Base-by-base conservation (phyloP, 768 basidiomycete genomes). In the Lactarius akahatsu region DNA sequence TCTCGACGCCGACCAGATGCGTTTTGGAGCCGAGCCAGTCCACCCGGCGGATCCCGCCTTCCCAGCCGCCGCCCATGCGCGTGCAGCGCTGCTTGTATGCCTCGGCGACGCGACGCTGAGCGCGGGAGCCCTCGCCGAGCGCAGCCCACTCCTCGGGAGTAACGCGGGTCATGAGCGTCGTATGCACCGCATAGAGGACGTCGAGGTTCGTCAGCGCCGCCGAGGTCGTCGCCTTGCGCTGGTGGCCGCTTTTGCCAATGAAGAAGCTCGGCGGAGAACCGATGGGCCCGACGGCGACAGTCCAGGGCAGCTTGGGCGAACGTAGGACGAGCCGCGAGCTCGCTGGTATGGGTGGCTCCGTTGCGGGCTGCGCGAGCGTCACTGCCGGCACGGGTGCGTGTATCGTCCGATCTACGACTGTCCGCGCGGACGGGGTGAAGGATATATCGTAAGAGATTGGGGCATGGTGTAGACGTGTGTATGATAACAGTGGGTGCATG, bases 11-110 rank as follows among this genome's bases (percentile, higher is more conserved):
- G 38, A 85, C 78, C 43, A 90, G 73, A 56, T 79, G 76, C 38
- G 84, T 86, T 72, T 86, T 88, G 38, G 82, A 80, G 23, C 84
- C 84, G 55, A 90, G 77, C 81, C 85, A 89, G 76, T 90, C 88
- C 16, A 89, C 74, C 59, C 88, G 77, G 56, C 86, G 80, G 34
- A 90, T 85, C n/a, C 88, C 88, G 23, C 80, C 80, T 32, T 87
- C 86, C 87, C 86, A 88, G 15, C 85, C 86, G 2, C 84, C 87
- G 32, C 86, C 86, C 74, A 83, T 80, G 69, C 78, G 80, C 63
- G 78, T 76, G 66, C 88, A 90, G 38, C 89, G 78, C 68, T 80
- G 80, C 73, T 89, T 84, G 70, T 89, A 90, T 40, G 86, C 86
- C 32, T 78, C 78, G 20, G 86, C 80, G 20, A 86, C 81, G 68